phyloP scores from a whole-genome alignment of 1,284 basidiomycete genomes.

The Rhodotorula glutinis region DNA sequence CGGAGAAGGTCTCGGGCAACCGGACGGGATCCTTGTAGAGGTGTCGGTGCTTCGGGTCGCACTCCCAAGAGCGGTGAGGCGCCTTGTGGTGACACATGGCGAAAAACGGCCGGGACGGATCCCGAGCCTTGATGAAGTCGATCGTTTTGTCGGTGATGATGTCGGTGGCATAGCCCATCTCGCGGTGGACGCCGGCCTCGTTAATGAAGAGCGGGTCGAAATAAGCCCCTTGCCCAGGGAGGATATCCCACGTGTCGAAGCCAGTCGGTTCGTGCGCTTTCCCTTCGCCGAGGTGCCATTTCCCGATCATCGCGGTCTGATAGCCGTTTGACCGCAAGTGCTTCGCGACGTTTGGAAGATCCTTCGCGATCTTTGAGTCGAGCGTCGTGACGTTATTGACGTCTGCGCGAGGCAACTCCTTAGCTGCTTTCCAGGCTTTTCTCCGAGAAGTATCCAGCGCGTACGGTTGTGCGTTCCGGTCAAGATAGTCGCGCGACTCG shows the following conservation, averaged over 20 bases:
- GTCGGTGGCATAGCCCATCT: conserved; percentile 42
- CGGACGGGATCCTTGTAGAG: conserved; percentile 39
- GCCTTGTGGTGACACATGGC: conserved; percentile 43
- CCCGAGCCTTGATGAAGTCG: conserved; percentile 35
- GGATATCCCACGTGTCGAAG: conserved; percentile 41
- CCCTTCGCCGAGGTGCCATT: conserved; percentile 41
- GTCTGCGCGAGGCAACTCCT: too few species aligned
- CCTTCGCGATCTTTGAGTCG: conserved; percentile 6
- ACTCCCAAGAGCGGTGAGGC: conserved; percentile 42
- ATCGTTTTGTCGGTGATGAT: conserved; percentile 44
- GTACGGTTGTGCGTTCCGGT: conserved; percentile 4
- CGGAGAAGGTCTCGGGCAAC: conserved; percentile 36
- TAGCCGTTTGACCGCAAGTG: conserved; percentile 2
- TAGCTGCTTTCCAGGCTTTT: too few species aligned
- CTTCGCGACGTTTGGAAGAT: conserved; percentile 8
- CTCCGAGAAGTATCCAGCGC: too few species aligned
- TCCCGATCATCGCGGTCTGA: conserved; percentile 10
- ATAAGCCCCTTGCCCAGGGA: conserved; percentile 42
- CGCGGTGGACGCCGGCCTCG: conserved; percentile 14
- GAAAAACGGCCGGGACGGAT: conserved; percentile 39
- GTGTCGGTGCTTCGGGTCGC: conserved; percentile 38
- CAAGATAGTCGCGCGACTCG: background rate
- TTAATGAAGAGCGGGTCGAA: conserved; percentile 41
- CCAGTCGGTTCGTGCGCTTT: conserved; percentile 39
- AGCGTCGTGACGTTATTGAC: conserved; percentile 1